Conservation (phyloP, 1,139 yeast species). For the Tardiomyces digboiensis region DNA sequence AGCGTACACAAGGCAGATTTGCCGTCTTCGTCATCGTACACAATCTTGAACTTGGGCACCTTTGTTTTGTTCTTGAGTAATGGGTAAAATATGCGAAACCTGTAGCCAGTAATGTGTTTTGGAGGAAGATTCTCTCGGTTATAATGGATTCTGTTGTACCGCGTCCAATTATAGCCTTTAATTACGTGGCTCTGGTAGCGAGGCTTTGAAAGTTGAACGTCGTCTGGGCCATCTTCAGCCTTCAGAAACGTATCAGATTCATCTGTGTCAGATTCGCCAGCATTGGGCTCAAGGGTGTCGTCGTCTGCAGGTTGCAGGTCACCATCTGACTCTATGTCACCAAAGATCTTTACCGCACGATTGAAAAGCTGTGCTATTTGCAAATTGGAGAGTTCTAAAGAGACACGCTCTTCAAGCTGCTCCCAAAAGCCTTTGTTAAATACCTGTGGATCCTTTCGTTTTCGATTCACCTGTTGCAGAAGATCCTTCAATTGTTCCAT, state of each 20-base stretch:
- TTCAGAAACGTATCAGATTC: slow-evolving; percentile 10
- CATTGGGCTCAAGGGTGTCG: neutral
- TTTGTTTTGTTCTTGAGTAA: slow-evolving; percentile 17
- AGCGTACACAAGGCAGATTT: slow-evolving; percentile 22
- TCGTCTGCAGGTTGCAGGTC: too few relatives aligned
- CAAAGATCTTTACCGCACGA: too few relatives aligned
- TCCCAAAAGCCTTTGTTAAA: neutral
- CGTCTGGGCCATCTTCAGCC: slow-evolving; percentile 4
- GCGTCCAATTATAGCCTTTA: slow-evolving; percentile 30
- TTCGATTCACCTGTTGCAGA: slow-evolving; percentile 15
- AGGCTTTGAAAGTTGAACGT: slow-evolving; percentile 17
- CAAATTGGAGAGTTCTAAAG: neutral
- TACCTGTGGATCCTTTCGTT: slow-evolving; percentile 12
- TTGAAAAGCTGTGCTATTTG: too few relatives aligned
- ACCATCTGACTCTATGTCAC: too few relatives aligned
- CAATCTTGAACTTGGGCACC: slow-evolving; percentile 26
- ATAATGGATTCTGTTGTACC: slow-evolving; percentile 28
- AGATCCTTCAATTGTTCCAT: slow-evolving; percentile 17
- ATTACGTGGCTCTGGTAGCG: slow-evolving; percentile 24
- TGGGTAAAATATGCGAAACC: slow-evolving; percentile 29
- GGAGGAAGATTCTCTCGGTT: slow-evolving; percentile 29
- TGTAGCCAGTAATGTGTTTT: slow-evolving; percentile 30
- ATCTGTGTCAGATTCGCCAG: slow-evolving; percentile 9
- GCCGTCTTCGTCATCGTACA: slow-evolving; percentile 12
- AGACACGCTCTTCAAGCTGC: neutral